Conservation (phyloP, 768 basidiomycete genomes). For the Leccinum arenicola region DNA sequence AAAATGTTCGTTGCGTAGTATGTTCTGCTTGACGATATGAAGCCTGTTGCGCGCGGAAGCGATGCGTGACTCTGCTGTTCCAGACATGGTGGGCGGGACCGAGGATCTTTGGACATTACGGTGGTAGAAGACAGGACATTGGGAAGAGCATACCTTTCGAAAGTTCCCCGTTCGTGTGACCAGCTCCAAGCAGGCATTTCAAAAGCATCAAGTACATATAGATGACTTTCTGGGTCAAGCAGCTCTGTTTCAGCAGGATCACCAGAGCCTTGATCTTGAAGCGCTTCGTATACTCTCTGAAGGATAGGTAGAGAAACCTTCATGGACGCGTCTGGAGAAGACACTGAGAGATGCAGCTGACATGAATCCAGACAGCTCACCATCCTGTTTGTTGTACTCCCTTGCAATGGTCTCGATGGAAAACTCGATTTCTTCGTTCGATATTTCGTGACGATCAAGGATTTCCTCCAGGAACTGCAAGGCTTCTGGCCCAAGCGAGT, state of each 20-base stretch:
- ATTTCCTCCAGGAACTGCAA: slow-evolving; percentile 70
- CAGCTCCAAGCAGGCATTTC: slow-evolving; percentile 96
- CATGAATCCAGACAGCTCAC: slow-evolving; percentile 34
- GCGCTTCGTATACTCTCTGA: slow-evolving; percentile 67
- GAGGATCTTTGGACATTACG: slow-evolving; percentile 36
- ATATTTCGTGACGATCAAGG: slow-evolving; percentile 67
- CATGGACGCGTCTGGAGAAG: slow-evolving; percentile 68
- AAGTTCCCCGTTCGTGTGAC: slow-evolving; percentile 81
- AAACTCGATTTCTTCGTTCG: slow-evolving; percentile 64
- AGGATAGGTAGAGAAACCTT: slow-evolving; percentile 72
- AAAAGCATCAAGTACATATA: slow-evolving; percentile 85
- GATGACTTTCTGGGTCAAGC: slow-evolving; percentile 77
- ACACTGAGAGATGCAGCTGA: background rate
- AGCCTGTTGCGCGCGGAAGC: slow-evolving; percentile 79
- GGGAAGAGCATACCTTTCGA: slow-evolving; percentile 65
- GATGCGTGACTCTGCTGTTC: slow-evolving; percentile 80
- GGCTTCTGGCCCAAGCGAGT: slow-evolving; percentile 79
- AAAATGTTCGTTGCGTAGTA: slow-evolving; percentile 95
- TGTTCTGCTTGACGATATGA: slow-evolving; percentile 88
- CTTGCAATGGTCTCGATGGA: slow-evolving; percentile 80
- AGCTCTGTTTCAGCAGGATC: slow-evolving; percentile 51
- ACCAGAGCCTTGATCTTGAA: slow-evolving; percentile 61
- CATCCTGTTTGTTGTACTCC: slow-evolving; percentile 89
- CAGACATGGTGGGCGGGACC: slow-evolving; percentile 65
- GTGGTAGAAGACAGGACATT: slow-evolving; percentile 1